Evolutionary conservation across 768 basidiomycete species (phyloP).

Genomic region (Termitomyces sp.): DNA sequence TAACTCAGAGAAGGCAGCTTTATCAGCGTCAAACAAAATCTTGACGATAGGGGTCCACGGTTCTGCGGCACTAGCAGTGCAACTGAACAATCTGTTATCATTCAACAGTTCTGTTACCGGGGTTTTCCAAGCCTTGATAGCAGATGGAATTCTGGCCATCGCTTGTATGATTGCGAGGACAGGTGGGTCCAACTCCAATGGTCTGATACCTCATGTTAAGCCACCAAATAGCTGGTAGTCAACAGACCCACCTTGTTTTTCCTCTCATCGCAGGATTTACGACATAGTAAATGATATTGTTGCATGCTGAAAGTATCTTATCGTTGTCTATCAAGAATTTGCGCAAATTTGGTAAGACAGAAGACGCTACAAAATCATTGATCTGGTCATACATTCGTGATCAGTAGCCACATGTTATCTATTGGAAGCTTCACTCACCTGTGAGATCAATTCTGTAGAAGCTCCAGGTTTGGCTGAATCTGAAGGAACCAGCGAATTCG

Average conservation of each 20-base stretch:
- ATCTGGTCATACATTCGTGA: conserved; percentile 45
- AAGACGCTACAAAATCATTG: conserved; percentile 64
- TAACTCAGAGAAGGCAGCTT: conserved; percentile 80
- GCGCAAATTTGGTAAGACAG: conserved; percentile 72
- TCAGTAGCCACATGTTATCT: background rate
- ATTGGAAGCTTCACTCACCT: conserved; percentile 32
- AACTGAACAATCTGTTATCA: conserved; percentile 87
- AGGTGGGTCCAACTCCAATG: conserved; percentile 72
- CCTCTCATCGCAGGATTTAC: conserved; percentile 79
- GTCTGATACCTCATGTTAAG: conserved; percentile 38
- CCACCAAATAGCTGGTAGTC: background rate
- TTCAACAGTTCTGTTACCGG: conserved; percentile 79
- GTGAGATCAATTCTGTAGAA: conserved; percentile 43
- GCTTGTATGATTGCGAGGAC: conserved; percentile 71
- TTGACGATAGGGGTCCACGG: conserved; percentile 81
- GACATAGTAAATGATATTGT: conserved; percentile 82
- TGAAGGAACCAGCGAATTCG: conserved; percentile 38
- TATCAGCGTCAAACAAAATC: conserved; percentile 82
- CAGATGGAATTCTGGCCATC: conserved; percentile 74
- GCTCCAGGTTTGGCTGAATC: conserved; percentile 33
- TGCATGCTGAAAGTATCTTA: conserved; percentile 75
- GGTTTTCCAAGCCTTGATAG: conserved; percentile 82
- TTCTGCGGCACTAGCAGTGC: conserved; percentile 48
- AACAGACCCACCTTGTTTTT: conserved; percentile 58
- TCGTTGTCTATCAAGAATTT: conserved; percentile 83